These are phyloP conservation scores for Akanthomyces muscarius DNA, from an alignment of 2,329 filamentous ascomycete genomes.

Conservation along the genomic window DNA sequence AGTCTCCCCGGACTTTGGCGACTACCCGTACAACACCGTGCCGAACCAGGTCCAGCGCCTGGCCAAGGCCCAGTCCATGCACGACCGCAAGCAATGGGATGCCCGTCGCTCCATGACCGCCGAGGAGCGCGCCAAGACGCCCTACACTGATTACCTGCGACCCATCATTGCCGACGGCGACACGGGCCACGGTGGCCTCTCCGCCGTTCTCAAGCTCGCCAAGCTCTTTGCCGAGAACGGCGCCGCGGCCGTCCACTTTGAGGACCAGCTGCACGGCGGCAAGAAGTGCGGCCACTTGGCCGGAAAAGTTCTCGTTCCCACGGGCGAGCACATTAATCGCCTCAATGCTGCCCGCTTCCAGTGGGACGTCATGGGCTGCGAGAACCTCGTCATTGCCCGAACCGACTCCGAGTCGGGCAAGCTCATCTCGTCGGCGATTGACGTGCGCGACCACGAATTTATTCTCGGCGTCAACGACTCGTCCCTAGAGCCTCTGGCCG, in stretches of 20 bases:
- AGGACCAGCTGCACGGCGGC: conserved; percentile 94
- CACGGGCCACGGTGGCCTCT: conserved; percentile 89
- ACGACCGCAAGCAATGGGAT: conserved; percentile 95
- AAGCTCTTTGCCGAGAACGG: conserved; percentile 98
- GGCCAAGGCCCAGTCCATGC: conserved; percentile 94
- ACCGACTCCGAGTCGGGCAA: conserved; percentile 94
- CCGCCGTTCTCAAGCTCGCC: conserved; percentile 89
- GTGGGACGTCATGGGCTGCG: conserved; percentile 96
- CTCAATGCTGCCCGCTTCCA: conserved; percentile 90
- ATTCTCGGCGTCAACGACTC: conserved; percentile 80
- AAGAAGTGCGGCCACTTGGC: conserved; percentile 98
- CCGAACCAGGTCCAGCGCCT: conserved; percentile 96
- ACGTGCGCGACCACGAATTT: conserved; percentile 94
- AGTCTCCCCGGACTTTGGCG: conserved; percentile 94
- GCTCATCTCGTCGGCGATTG: conserved; percentile 84
- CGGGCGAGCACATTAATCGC: conserved; percentile 94
- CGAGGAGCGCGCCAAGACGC: conserved; percentile 68
- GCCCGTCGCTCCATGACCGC: conserved; percentile 70
- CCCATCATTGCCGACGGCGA: conserved; percentile 96
- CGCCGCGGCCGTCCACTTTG: conserved; percentile 93
- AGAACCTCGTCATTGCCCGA: conserved; percentile 90
- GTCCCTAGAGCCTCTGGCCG: conserved; percentile 74
- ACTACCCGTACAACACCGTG: conserved; percentile 98
- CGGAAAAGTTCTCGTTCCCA: conserved; percentile 90
- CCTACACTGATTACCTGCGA: conserved; percentile 87